phyloP scores from a whole-genome alignment of 345 rosid genomes.

The Microthlaspi erraticum region DNA sequence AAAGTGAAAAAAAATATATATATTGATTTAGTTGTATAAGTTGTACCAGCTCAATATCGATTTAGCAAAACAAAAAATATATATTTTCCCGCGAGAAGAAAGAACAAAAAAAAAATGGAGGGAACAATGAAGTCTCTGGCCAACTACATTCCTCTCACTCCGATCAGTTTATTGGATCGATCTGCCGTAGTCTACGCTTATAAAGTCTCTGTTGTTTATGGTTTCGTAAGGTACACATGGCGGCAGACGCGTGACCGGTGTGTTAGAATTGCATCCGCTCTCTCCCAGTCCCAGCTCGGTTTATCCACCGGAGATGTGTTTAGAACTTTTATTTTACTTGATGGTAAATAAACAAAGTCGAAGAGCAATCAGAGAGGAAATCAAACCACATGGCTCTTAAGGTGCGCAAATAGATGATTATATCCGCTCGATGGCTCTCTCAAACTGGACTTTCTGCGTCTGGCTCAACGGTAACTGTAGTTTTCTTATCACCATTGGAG shows the following conservation, averaged over 20 bases:
- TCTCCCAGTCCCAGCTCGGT: constrained; percentile 44
- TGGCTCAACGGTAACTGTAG: too few relatives aligned
- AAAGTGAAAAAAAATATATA: too few relatives aligned
- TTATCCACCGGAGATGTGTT: constrained; percentile 60
- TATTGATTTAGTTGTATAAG: too few relatives aligned
- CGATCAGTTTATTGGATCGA: constrained; percentile 62
- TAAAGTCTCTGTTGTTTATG: constrained; percentile 58
- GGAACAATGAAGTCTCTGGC: constrained; percentile 53
- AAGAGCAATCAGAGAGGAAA: too few relatives aligned
- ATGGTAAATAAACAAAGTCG: too few relatives aligned
- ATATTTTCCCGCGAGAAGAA: neutral
- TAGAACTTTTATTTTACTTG: constrained; percentile 36
- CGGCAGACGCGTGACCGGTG: constrained; percentile 64
- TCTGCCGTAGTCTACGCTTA: constrained; percentile 59
- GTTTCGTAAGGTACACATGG: constrained; percentile 60
- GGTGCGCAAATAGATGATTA: too few relatives aligned
- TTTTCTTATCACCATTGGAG: too few relatives aligned
- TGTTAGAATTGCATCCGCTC: constrained; percentile 69
- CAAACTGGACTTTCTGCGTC: too few relatives aligned
- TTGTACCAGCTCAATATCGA: too few relatives aligned
- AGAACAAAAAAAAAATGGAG: constrained; percentile 42
- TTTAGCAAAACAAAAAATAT: too few relatives aligned
- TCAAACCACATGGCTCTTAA: too few relatives aligned
- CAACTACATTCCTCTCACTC: constrained; percentile 63
- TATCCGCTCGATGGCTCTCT: too few relatives aligned